Conservation (phyloP, 768 basidiomycete genomes). For the Leucocoprinus sp. region DNA sequence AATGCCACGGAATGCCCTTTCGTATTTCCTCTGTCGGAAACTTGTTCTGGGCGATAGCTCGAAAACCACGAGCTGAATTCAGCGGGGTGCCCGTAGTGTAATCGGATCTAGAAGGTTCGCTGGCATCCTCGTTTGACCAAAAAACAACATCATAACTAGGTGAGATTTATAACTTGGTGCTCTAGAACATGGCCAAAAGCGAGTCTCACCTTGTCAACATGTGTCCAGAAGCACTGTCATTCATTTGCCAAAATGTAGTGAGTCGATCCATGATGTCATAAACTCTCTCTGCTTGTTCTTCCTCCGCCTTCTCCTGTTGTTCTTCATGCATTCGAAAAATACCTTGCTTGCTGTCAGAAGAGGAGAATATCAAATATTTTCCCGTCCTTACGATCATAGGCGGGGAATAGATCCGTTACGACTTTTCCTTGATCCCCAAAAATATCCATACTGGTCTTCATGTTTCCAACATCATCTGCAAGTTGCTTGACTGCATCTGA, state of each 20-base stretch:
- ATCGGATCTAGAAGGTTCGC: conserved; percentile 36
- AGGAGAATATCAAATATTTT: neutral
- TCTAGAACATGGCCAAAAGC: neutral
- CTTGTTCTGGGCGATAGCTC: conserved; percentile 40
- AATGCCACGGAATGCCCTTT: conserved; percentile 43
- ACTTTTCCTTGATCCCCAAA: conserved; percentile 36
- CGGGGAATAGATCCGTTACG: conserved; percentile 39
- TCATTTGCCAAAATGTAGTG: conserved; percentile 47
- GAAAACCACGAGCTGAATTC: conserved; percentile 44
- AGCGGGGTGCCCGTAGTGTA: conserved; percentile 51
- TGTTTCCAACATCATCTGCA: conserved; percentile 18
- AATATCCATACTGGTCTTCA: conserved; percentile 31
- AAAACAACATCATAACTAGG: conserved; percentile 58
- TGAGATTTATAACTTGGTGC: conserved; percentile 2
- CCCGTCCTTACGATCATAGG: conserved; percentile 46
- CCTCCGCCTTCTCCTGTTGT: conserved; percentile 20
- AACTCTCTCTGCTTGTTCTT: conserved; percentile 31
- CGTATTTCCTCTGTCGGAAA: conserved; percentile 31
- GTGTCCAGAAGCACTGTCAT: conserved; percentile 38
- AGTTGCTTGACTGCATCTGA: conserved; percentile 31
- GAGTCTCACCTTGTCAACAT: conserved; percentile 52
- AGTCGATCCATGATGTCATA: conserved; percentile 46
- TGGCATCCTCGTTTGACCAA: conserved; percentile 42
- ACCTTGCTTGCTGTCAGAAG: conserved; percentile 21
- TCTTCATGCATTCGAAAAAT: conserved; percentile 27